phyloP scores from a whole-genome alignment of 768 basidiomycete species.

The Wakefieldia striispora region DNA sequence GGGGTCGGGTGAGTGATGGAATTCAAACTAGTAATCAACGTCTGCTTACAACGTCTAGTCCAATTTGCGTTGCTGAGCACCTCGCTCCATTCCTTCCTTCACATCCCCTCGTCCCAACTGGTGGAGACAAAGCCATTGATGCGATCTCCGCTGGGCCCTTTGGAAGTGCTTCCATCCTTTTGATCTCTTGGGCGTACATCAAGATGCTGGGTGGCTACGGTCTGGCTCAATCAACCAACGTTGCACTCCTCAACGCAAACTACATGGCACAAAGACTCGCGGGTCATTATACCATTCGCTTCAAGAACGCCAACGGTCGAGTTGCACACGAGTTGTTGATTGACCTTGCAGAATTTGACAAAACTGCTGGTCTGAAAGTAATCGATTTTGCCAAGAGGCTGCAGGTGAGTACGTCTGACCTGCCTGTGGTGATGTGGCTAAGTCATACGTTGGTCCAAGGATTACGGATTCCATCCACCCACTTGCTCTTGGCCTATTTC shows the following conservation, averaged over 20 bases:
- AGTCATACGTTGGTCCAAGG: constrained; percentile 38
- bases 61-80: constrained; percentile 93
- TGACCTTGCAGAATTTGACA: constrained; percentile 94
- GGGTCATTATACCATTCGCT: constrained; percentile 81
- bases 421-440: not conserved
- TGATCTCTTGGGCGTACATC: constrained; percentile 99
- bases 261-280: constrained; percentile 92
- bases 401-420: constrained; percentile 52
- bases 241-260: constrained; percentile 93
- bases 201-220: constrained; percentile 98
- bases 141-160: constrained; percentile 92
- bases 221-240: constrained; percentile 77
- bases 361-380: constrained; percentile 85
- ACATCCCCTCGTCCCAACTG: constrained; percentile 71
- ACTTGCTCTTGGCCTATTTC: constrained; percentile 98
- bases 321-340: constrained; percentile 97
- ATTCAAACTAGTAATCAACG: not conserved
- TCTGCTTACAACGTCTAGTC: constrained; percentile 40
- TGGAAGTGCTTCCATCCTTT: constrained; percentile 91
- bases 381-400: constrained; percentile 95
- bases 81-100: constrained; percentile 92
- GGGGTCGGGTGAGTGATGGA: constrained; percentile 73
- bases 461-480: constrained; percentile 94
- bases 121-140: constrained; percentile 70
- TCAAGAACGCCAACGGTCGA: constrained; percentile 85